Evolutionary conservation across 805 yeast species (phyloP), one percentile per base, ranked within the genome.

Genomic region (Myxozyma melibiosi): DNA sequence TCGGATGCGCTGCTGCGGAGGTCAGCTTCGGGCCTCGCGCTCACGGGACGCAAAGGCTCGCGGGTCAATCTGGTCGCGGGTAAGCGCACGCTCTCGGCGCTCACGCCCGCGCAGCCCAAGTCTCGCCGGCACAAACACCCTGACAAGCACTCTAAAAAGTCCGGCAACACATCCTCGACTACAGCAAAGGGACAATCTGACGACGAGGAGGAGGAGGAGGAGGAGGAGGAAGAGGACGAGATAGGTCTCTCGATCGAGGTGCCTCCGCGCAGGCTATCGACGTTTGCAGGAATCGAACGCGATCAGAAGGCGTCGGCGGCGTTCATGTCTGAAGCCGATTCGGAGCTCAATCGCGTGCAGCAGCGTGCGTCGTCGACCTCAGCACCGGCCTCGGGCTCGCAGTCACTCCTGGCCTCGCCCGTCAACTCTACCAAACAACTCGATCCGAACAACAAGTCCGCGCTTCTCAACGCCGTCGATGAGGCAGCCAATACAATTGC

Each of bases 301-400:
- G 52, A 53, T 25, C 49, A 37, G 41, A 16, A 33, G 20, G 41
- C 46, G n/a, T 51, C 54, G 7, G 38, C 37, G 9, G 8, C 52
- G 20, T 51, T 51, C 33, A 45, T 45, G 48, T 27, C 38, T 11
- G 53, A 31, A 14, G 37, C 37, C 3, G 58, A 54, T n/a, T 30
- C 44, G 13, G 57, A 22, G 14, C 7, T 42, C n/a, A 52, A 42
- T 20, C 25, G 14, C 18, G 40, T 27, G n/a, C 56, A 50, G 34
- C 57, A 51, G 43, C 45, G 28, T 2, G 38, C 55, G 16, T 38
- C 63, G 18, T 58, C 63, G 16, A 55, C 63, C 3, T 58, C 63
- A 7, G 63, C 63, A 25, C 63, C 63, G 25, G 51, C 63, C 2
- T 58, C 63, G 3, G 57, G 53, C 18, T 22, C 62, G 6, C 44